A percentile compares a stretch with the other conserved stretches of the same genome.
Conservation (phyloP, 2,329 filamentous ascomycete genomes). For the Xylariales sp. region DNA sequence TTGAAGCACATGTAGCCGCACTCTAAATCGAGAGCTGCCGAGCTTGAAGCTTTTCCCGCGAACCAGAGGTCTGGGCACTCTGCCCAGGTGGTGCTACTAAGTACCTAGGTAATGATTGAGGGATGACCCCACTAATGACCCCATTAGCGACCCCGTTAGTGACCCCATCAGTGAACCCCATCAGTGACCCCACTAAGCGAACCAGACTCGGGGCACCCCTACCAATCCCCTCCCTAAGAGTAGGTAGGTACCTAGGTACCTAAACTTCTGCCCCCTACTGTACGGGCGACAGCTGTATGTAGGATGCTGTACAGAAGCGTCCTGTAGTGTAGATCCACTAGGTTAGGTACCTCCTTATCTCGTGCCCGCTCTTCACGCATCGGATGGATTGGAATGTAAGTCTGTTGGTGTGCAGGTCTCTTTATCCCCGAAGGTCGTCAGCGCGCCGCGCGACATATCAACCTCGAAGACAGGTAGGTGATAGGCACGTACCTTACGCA, state of each 20-base stretch:
- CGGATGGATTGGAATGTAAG: no score
- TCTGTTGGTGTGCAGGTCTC: no score
- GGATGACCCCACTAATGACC: background rate
- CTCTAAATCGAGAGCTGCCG: constrained; percentile 1
- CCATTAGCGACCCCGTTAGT: no score
- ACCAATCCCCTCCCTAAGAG: no score
- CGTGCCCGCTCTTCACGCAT: no score
- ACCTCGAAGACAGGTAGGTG: background rate
- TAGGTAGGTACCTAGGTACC: no score
- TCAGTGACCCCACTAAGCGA: constrained; percentile 14
- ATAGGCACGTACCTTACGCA: no score
- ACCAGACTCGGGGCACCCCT: constrained; percentile 5
- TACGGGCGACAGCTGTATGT: background rate
- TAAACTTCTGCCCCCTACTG: background rate
- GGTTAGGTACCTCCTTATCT: background rate
- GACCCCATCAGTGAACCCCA: background rate
- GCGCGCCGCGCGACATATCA: background rate
- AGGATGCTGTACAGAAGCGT: constrained; percentile 12
- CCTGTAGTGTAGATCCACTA: background rate
- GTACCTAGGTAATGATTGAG: background rate
- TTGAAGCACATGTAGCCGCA: background rate
- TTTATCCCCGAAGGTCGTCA: no score
- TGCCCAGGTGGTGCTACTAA: background rate
- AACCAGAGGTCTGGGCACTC: background rate
- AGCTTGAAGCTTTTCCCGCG: constrained; percentile 15